Evolutionary conservation across 2,329 filamentous ascomycete genomes (phyloP).

Genomic region (Fonsecaea monophora): DNA sequence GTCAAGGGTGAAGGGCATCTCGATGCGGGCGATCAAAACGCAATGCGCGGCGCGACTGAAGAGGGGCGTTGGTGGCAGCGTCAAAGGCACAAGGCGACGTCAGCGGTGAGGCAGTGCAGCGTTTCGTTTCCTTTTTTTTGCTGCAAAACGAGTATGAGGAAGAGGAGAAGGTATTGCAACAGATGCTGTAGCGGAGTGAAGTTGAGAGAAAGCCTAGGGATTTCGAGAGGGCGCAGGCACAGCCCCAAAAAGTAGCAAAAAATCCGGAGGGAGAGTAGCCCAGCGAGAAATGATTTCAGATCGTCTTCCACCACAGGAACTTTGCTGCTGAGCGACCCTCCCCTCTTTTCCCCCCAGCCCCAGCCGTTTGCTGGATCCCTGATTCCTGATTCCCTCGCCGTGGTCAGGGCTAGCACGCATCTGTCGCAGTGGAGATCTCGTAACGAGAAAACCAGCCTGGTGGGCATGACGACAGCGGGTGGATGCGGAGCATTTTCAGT

Average conservation of each 20-base stretch:
- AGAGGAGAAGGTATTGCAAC: background rate
- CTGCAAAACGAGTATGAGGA: background rate
- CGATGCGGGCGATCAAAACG: conserved; percentile 16
- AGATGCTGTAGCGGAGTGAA: background rate
- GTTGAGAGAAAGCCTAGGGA: background rate
- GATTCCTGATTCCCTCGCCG: background rate
- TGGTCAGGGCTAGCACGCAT: conserved; percentile 12
- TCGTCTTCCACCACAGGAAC: conserved; percentile 1
- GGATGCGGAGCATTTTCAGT: conserved; percentile 14
- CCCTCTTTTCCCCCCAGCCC: conserved; percentile 7
- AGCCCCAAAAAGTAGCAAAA: conserved; percentile 8
- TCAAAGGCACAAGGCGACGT: conserved; percentile 6
- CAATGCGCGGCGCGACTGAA: conserved; percentile 18
- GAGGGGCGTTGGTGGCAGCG: conserved; percentile 3
- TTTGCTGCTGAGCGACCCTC: conserved; percentile 9
- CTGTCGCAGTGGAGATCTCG: conserved; percentile 15
- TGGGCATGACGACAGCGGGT: conserved; percentile 14
- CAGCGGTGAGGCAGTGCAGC: conserved; percentile 17
- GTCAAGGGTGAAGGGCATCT: conserved; percentile 42
- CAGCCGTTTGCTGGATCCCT: conserved; percentile 11
- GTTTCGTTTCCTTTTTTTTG: background rate
- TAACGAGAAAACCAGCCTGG: conserved; percentile 15
- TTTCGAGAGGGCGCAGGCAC: conserved; percentile 7
- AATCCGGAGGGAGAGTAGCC: background rate
- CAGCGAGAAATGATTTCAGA: conserved; percentile 8